Evolutionary conservation across 2,329 filamentous ascomycete genomes (phyloP).

Genomic region (Aureobasidium mangrovei): DNA sequence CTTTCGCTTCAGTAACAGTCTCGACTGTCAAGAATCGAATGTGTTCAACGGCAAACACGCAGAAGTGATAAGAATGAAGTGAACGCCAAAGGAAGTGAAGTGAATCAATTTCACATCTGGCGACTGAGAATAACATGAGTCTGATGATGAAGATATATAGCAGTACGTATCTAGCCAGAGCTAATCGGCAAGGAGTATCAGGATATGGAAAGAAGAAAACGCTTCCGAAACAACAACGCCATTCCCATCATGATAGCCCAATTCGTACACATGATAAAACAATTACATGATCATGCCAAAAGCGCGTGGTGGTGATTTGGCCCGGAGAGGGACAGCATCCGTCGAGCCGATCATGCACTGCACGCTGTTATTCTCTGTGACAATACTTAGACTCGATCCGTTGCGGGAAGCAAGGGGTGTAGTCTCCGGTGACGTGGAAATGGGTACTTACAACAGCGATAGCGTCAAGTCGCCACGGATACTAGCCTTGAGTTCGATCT

Average conservation of each 20-base stretch:
- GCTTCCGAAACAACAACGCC: constrained; percentile 6
- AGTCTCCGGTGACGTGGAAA: not conserved
- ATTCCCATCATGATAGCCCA: constrained; percentile 8
- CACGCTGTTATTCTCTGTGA: constrained; percentile 12
- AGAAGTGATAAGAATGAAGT: too few species aligned
- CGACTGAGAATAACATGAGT: too few species aligned
- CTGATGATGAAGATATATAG: too few species aligned
- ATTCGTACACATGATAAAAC: constrained; percentile 3
- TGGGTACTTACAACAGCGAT: constrained; percentile 60
- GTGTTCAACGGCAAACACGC: too few species aligned
- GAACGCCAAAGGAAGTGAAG: too few species aligned
- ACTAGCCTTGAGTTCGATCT: constrained; percentile 77
- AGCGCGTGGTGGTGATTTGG: not conserved
- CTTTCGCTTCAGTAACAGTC: too few species aligned
- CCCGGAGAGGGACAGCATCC: not conserved
- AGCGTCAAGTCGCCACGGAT: constrained; percentile 78
- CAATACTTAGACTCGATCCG: constrained; percentile 4
- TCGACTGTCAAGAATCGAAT: too few species aligned
- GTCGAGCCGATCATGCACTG: constrained; percentile 10
- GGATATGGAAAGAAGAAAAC: not conserved
- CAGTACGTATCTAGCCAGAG: not conserved
- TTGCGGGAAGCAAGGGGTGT: constrained; percentile 3
- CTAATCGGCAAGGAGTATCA: not conserved
- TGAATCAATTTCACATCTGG: too few species aligned
- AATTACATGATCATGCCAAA: constrained; percentile 6